A percentile compares a stretch with the other conserved stretches of the same genome.
These are phyloP conservation scores for Persicaria maculosa DNA, from an alignment of 148 eudicot genomes.

Conservation along the genomic window DNA sequence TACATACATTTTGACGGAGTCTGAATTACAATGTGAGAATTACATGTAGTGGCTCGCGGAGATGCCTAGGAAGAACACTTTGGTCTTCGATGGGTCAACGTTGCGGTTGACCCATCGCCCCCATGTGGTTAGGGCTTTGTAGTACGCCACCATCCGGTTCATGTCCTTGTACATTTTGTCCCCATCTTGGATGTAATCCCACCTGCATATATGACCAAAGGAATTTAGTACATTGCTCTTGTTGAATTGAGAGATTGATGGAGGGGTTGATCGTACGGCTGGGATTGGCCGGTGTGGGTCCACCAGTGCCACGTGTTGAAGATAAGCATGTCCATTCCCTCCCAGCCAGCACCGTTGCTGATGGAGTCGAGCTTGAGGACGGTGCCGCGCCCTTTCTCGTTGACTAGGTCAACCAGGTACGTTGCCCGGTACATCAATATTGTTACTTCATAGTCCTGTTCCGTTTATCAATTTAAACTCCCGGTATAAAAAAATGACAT, in stretches of 20 bases:
- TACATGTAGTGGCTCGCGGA: slow-evolving; percentile 82
- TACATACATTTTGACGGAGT: background rate
- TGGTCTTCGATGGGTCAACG: slow-evolving; percentile 64
- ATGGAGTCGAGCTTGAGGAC: slow-evolving; percentile 69
- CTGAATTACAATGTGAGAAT: background rate
- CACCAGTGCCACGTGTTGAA: slow-evolving; percentile 95
- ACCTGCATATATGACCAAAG: slow-evolving; percentile 30
- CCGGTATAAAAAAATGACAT: background rate
- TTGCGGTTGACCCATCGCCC: slow-evolving; percentile 65
- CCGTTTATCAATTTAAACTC: background rate
- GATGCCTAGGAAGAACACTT: slow-evolving; percentile 75
- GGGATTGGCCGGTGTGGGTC: slow-evolving; percentile 58
- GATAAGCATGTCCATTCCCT: slow-evolving; percentile 67
- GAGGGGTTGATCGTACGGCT: slow-evolving; percentile 43
- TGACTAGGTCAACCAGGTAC: slow-evolving; percentile 56
- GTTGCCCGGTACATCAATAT: slow-evolving; percentile 51
- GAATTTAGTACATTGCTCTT: background rate
- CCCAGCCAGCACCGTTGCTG: slow-evolving; percentile 47
- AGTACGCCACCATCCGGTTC: slow-evolving; percentile 68
- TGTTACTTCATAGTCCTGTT: slow-evolving; percentile 58
- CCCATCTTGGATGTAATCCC: slow-evolving; percentile 76
- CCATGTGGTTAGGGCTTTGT: slow-evolving; percentile 85
- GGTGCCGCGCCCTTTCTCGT: slow-evolving; percentile 29
- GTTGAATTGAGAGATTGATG: background rate
- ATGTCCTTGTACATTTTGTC: slow-evolving; percentile 54